Conservation (phyloP, 2,329 filamentous ascomycete species). For the Talaromyces sp. region DNA sequence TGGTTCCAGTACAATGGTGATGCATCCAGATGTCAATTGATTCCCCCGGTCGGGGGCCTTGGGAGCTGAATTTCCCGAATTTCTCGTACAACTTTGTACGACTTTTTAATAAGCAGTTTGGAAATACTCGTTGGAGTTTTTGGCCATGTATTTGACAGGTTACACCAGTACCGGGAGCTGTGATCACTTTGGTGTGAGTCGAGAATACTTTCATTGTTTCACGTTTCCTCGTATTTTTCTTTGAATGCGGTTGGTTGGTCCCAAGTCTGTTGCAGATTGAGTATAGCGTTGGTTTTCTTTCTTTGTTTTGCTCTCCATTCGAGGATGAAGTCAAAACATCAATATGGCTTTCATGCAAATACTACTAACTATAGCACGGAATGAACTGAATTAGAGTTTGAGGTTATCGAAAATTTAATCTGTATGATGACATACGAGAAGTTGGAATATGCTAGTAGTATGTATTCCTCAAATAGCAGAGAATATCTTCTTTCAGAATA, state of each 20-base stretch:
- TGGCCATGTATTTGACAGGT: background rate
- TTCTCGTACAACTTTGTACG: background rate
- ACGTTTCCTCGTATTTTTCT: background rate
- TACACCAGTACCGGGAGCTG: background rate
- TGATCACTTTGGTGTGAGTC: background rate
- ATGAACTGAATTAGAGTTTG: background rate
- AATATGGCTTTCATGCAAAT: background rate
- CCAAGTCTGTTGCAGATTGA: background rate
- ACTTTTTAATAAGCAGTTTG: background rate
- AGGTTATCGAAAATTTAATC: background rate
- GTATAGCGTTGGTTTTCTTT: background rate
- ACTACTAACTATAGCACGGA: background rate
- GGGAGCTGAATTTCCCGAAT: background rate
- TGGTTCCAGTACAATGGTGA: background rate
- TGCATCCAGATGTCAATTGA: background rate
- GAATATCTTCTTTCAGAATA: background rate
- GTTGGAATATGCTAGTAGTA: background rate
- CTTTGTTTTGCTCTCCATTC: background rate
- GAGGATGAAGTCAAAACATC: background rate
- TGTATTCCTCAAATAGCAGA: background rate
- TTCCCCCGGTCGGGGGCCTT: background rate
- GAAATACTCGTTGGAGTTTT: background rate
- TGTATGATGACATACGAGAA: background rate
- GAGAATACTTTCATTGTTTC: background rate
- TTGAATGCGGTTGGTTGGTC: background rate